Percentiles rank a stretch among this genome's conserved stretches.
Evolutionary conservation across 331 rosid genomes (phyloP).

Genomic region (Cydonia oblonga): DNA sequence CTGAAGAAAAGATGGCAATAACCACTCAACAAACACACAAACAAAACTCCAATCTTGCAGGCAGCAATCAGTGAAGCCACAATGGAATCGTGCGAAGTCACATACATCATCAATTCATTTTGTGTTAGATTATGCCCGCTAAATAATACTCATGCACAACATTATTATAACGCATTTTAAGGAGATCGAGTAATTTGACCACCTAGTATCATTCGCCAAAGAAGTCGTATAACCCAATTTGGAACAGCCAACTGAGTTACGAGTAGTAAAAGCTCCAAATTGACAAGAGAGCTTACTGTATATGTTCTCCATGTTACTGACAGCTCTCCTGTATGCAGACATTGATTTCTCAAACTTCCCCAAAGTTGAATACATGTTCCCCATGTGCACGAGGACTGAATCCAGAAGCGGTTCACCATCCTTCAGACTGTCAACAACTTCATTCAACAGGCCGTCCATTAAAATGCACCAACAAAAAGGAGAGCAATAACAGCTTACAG

Average conservation of each 20-base stretch:
- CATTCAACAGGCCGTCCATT: conserved; percentile 49
- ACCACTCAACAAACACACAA: not conserved
- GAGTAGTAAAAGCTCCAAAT: not conserved
- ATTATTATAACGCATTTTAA: not conserved
- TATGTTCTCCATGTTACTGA: conserved; percentile 48
- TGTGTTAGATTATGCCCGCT: not conserved
- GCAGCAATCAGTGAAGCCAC: conserved; percentile 10
- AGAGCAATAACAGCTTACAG: not conserved
- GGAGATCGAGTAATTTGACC: not conserved
- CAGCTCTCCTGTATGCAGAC: conserved; percentile 51
- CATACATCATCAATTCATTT: not conserved
- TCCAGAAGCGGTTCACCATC: conserved; percentile 56
- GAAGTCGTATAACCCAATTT: not conserved
- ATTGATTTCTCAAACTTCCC: conserved; percentile 51
- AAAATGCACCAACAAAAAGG: conserved; percentile 11
- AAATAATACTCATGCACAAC: not conserved
- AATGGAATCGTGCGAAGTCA: not conserved
- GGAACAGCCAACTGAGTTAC: not conserved
- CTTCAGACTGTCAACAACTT: conserved; percentile 52
- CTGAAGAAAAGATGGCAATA: conserved; percentile 24
- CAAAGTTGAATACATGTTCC: conserved; percentile 67
- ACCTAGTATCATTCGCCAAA: not conserved
- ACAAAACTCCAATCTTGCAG: not conserved
- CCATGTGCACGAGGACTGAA: conserved; percentile 85
- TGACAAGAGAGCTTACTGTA: conserved; percentile 27